phyloP scores from a whole-genome alignment of 2,329 filamentous ascomycete genomes.

The Paraconiothyrium sp. region DNA sequence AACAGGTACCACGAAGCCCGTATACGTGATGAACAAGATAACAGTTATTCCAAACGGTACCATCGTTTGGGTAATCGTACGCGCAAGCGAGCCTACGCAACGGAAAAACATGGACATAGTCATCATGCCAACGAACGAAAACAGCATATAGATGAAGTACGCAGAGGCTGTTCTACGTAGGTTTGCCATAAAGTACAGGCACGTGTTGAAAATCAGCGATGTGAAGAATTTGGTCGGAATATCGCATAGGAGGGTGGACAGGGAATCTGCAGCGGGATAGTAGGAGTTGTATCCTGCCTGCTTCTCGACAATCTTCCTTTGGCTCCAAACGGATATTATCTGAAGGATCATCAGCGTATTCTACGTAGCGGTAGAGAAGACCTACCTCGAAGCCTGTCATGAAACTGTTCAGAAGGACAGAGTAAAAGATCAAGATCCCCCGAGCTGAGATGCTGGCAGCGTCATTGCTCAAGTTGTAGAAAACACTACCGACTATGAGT shows the following conservation, averaged over 20 bases:
- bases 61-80: constrained; percentile 59
- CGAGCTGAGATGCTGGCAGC: too few relatives aligned
- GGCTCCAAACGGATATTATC: constrained; percentile 82
- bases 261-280: constrained; percentile 81
- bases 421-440: too few relatives aligned
- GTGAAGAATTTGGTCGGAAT: constrained; percentile 78
- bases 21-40: constrained; percentile 63
- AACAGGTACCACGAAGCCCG: constrained; percentile 62
- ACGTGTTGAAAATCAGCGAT: constrained; percentile 75
- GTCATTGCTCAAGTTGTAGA: too few relatives aligned
- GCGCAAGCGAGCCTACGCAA: constrained; percentile 60
- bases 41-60: constrained; percentile 52
- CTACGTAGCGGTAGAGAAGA: constrained; percentile 40
- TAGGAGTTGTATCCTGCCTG: constrained; percentile 83
- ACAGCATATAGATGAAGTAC: constrained; percentile 82
- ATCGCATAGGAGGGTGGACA: constrained; percentile 82
- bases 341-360: constrained; percentile 68
- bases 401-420: too few relatives aligned
- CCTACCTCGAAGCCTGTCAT: background rate
- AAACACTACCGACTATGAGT: too few relatives aligned
- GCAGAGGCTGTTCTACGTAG: constrained; percentile 72
- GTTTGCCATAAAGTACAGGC: constrained; percentile 83
- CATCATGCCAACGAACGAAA: constrained; percentile 37
- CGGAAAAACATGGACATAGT: constrained; percentile 40
- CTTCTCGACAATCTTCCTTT: constrained; percentile 84